A percentile compares a stretch with the other conserved stretches of the same genome.
Conservation (phyloP, 2,329 filamentous ascomycete species). For the Clarireedia sp. region DNA sequence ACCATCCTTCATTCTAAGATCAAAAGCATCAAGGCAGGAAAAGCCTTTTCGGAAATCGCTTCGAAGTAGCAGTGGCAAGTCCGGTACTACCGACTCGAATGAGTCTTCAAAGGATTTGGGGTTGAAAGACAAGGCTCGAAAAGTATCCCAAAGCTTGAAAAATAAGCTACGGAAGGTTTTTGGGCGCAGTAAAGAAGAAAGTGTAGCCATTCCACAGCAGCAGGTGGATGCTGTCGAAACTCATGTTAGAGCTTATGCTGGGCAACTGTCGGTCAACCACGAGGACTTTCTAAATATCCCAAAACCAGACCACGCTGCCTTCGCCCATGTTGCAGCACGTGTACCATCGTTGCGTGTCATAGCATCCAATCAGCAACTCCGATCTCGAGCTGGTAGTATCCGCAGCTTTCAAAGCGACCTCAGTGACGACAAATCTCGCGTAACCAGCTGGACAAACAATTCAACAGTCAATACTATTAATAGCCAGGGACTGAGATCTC, state of each 20-base stretch:
- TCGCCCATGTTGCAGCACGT: constrained; percentile 42
- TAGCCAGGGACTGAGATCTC: constrained; percentile 27
- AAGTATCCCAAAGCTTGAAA: constrained; percentile 54
- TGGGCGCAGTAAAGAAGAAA: constrained; percentile 33
- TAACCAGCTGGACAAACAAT: constrained; percentile 62
- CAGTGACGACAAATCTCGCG: constrained; percentile 50
- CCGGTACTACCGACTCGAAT: constrained; percentile 25
- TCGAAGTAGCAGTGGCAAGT: constrained; percentile 36
- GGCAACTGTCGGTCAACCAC: constrained; percentile 22
- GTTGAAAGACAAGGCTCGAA: constrained; percentile 47
- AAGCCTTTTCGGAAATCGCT: constrained; percentile 42
- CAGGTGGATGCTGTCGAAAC: constrained; percentile 40
- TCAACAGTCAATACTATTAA: constrained; percentile 49
- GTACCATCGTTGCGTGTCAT: constrained; percentile 44
- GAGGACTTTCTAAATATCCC: constrained; percentile 31
- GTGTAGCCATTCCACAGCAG: constrained; percentile 38
- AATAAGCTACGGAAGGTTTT: constrained; percentile 54
- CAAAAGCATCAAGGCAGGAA: constrained; percentile 28
- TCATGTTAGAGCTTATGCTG: constrained; percentile 23
- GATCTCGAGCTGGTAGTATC: constrained; percentile 47
- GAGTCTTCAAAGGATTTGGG: constrained; percentile 27
- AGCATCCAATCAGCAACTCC: constrained; percentile 38
- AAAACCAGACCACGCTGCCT: constrained; percentile 34
- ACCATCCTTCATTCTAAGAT: constrained; percentile 38
- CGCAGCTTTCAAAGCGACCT: constrained; percentile 38